phyloP scores from a whole-genome alignment of 768 basidiomycete species.

The Gymnopilus junonius region DNA sequence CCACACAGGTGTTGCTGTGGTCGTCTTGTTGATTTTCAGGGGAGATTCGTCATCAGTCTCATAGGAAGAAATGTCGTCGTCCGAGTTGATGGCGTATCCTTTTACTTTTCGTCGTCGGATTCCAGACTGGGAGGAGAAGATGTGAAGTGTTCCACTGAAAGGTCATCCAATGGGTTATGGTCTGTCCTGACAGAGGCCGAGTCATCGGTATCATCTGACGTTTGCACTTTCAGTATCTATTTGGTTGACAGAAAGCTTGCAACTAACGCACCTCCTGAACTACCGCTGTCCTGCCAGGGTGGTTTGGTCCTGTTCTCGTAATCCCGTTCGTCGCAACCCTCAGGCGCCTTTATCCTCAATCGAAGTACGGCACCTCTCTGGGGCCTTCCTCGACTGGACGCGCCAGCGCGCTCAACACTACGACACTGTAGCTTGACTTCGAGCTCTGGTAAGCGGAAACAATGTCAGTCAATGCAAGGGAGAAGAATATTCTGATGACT shows the following conservation, averaged over 20 bases:
- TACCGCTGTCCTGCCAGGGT: background rate
- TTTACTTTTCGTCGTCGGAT: slow-evolving; percentile 31
- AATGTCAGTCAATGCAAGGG: background rate
- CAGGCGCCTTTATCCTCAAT: slow-evolving; percentile 31
- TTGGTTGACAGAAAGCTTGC: too few relatives aligned
- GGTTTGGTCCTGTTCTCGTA: background rate
- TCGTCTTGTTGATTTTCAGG: slow-evolving; percentile 18
- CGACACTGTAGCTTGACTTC: slow-evolving; percentile 53
- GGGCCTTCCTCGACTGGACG: slow-evolving; percentile 35
- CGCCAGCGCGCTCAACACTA: slow-evolving; percentile 28
- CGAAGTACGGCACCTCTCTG: slow-evolving; percentile 43
- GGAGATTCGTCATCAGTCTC: slow-evolving; percentile 27
- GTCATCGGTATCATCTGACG: background rate
- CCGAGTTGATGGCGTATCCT: slow-evolving; percentile 48
- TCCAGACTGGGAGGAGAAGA: slow-evolving; percentile 9
- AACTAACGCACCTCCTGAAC: background rate
- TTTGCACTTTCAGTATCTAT: background rate
- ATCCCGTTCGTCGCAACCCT: background rate
- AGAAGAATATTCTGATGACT: slow-evolving; percentile 19
- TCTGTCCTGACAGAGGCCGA: slow-evolving; percentile 1
- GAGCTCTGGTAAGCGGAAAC: slow-evolving; percentile 27
- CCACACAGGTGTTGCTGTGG: slow-evolving; percentile 26
- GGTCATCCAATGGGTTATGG: background rate
- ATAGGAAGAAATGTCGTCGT: slow-evolving; percentile 36
- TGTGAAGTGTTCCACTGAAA: background rate